Evolutionary conservation across 495 filamentous ascomycete species (phyloP), one percentile per base, ranked within the genome.

Genomic region (Staphylotrichum longicolle): DNA sequence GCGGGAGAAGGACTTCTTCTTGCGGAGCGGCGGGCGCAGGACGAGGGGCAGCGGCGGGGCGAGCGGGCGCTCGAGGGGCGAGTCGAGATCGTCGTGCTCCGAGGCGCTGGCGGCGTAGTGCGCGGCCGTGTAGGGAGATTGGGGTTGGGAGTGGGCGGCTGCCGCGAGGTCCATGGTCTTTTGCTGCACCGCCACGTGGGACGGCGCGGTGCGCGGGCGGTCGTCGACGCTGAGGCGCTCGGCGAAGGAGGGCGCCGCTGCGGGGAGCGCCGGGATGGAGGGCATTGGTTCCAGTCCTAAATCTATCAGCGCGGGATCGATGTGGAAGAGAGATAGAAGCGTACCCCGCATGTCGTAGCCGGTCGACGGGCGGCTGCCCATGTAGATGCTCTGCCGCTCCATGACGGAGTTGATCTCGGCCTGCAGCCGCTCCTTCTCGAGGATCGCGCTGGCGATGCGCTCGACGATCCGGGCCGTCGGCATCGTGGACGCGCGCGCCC

Each of bases 1-100:
- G 54, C 78, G 72, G 1, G 80, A 81, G 65, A 84, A 83, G 27
- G 80, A 83, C 61, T 83, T 84, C 75, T 83, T 83, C 69, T 83
- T 83, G 39, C 82, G 70, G 42, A 81, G 67, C 9, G 79, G 78
- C 14, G 76, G 76, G 42, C 78, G 75, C 5, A 82, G 74, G 32
- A 81, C 74, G 14, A 83, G 75, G 0, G 80, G 80, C 4, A 83
- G 74, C 7, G 82, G 82, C 0, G 80, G 82, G 1, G 80, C 79
- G n/a, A 81, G 77, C 11, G 72, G 68, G 7, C 73, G 63, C 11
- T 73, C 73, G 54, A 74, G 64, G 14, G 65, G 60, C 20, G 20
- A 27, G 20, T 27, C 20, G 20, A 42, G 20, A 49, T 45, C 39
- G 33, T 60, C 50, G n/a, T 57, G 14, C 11, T n/a, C 49, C 7